Evolutionary conservation across 148 eudicot genomes (phyloP).

Genomic region (Drosera capensis): DNA sequence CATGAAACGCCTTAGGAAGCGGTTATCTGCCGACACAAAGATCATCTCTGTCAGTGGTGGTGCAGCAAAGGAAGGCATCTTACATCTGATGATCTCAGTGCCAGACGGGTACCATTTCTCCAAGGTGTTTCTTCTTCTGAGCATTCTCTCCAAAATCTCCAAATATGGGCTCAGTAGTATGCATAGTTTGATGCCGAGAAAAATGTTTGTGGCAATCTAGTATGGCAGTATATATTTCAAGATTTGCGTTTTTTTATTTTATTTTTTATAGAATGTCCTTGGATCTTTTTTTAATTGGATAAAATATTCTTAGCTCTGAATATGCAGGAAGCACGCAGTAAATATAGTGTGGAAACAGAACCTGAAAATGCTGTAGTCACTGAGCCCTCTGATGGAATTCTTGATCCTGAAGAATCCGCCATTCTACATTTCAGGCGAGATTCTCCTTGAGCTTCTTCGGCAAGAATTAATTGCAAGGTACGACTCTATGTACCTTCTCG

Average conservation of each 20-base stretch:
- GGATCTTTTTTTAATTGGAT: too few species aligned
- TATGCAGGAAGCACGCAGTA: constrained; percentile 88
- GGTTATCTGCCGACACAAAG: constrained; percentile 48
- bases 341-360: constrained; percentile 54
- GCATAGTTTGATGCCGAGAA: neutral
- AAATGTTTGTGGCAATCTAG: neutral
- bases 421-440: constrained; percentile 50
- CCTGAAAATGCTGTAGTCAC: constrained; percentile 53
- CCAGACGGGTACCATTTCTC: constrained; percentile 96
- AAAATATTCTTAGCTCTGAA: neutral
- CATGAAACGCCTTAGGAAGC: constrained; percentile 64
- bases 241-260: neutral
- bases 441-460: constrained; percentile 43
- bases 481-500: neutral
- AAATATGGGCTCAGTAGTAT: neutral
- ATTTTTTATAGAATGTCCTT: neutral
- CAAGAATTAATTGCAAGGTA: constrained; percentile 86
- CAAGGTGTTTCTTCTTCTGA: constrained; percentile 67
- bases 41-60: constrained; percentile 46
- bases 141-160: too few species aligned
- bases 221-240: neutral
- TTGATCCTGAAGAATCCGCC: constrained; percentile 69
- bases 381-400: constrained; percentile 70
- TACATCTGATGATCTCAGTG: constrained; percentile 47
- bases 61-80: constrained; percentile 52